A percentile compares a stretch with the other conserved stretches of the same genome.
Conservation (phyloP, 1,284 basidiomycete species). For the Sutorius eximius region DNA sequence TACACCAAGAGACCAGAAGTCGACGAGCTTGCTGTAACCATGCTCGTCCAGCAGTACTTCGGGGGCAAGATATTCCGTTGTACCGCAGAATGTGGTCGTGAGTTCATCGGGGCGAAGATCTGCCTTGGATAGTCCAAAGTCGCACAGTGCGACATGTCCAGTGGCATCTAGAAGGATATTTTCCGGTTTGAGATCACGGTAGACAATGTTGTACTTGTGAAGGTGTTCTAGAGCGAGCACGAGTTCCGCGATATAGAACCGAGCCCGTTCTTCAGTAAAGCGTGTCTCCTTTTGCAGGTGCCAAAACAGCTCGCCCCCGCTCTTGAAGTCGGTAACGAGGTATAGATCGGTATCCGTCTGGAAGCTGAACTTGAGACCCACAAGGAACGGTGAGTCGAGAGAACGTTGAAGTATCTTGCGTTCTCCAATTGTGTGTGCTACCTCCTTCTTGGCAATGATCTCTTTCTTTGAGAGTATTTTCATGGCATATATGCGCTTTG, state of each 20-base stretch:
- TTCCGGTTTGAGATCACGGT: conserved; percentile 96
- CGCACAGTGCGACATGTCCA: conserved; percentile 94
- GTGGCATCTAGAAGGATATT: conserved; percentile 97
- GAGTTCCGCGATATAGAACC: conserved; percentile 95
- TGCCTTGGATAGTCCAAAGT: conserved; percentile 96
- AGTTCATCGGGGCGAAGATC: conserved; percentile 92
- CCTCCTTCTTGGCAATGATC: conserved; percentile 98
- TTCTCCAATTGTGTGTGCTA: conserved; percentile 98
- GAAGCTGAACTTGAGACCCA: conserved; percentile 98
- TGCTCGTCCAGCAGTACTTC: conserved; percentile 99
- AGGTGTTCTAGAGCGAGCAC: conserved; percentile 93
- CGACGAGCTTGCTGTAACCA: conserved; percentile 97
- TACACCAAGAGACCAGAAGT: conserved; percentile 97
- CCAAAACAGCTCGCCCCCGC: conserved; percentile 98
- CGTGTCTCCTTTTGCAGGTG: conserved; percentile 94
- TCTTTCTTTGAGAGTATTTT: conserved; percentile 99
- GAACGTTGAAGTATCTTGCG: conserved; percentile 97
- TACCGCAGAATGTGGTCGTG: conserved; percentile 97
- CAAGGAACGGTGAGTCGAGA: conserved; percentile 94
- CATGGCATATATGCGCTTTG: conserved; percentile 99
- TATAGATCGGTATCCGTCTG: conserved; percentile 96
- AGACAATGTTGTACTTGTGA: conserved; percentile 97
- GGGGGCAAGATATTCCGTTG: conserved; percentile 96
- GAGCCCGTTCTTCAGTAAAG: conserved; percentile 88
- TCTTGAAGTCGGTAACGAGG: conserved; percentile 99